Base-by-base conservation (phyloP, 192 early-diverging fungal species). In the Entomortierella parvispora region DNA sequence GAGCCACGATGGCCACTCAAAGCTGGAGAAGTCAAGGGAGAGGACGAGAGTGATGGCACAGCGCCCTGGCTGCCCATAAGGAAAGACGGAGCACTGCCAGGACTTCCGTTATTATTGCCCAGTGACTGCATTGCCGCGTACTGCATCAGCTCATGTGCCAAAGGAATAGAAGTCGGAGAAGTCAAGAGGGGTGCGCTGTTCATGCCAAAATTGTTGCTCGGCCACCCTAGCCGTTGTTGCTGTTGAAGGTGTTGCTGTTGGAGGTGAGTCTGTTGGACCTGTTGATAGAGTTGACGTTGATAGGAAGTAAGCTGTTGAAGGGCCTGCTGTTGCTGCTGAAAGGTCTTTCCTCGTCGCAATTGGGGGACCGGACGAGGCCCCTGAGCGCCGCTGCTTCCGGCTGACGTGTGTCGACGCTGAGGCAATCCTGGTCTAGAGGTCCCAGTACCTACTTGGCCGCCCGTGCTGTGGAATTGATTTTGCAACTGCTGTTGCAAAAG, bases 271-370 rank as follows among this genome's bases (percentile, higher is more conserved):
- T 58, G 42, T 14, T 77, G 65, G 3, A 68, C 55, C 22, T 77
- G 74, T 17, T 77, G 65, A 44, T 77, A 77, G 6, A 77, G 49
- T 15, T 68, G 74, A 31, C 74, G 44, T 42, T 77, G 74, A 46
- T 77, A 68, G 2, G 65, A 60, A 12, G 74, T 68, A 17, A 77
- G 55, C 25, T 77, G 74, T n/a, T 77, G 59, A 23, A 77, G 20
- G 18, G 74, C 55, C 37, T 77, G 74, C n/a, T 77, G 74, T 11
- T 77, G 74, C 8, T 77, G 74, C 22, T 77, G 74, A 31, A 77
- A 68, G 1, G 74, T 68, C 20, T 77, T 77, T 11, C 65, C 65
- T 32, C 74, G 65, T 40, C 65, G 47, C 3, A 77, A 44, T 7
- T 37, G 32, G 26, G 74, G 74, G 4, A 52, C 61, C 15, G 54